Conservation (phyloP, 805 yeast species). For the Ogataea dorogensis region DNA sequence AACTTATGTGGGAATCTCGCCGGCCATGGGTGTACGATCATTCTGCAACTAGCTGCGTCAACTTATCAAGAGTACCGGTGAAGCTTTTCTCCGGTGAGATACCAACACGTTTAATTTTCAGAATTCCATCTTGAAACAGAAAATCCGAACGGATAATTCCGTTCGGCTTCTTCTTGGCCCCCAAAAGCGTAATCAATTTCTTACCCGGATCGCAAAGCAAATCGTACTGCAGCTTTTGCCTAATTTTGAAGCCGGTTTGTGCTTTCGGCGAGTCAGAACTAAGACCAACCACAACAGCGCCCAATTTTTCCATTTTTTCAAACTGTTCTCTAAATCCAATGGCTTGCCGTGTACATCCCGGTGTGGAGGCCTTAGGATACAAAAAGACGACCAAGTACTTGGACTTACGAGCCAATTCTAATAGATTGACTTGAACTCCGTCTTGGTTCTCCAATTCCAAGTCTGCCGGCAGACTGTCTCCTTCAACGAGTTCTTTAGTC, state of each 20-base stretch:
- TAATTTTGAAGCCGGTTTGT: constrained; percentile 71
- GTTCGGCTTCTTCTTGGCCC: constrained; percentile 74
- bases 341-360: constrained; percentile 96
- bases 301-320: constrained; percentile 45
- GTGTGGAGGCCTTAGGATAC: constrained; percentile 90
- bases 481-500: constrained; percentile 11
- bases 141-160: constrained; percentile 91
- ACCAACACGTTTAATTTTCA: constrained; percentile 50
- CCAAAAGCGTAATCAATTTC: constrained; percentile 67
- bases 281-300: constrained; percentile 70
- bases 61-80: constrained; percentile 55
- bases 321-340: constrained; percentile 77
- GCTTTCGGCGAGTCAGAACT: constrained; percentile 80
- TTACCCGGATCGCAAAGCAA: constrained; percentile 75
- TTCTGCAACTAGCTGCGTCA: constrained; percentile 38
- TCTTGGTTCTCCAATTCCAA: constrained; percentile 65
- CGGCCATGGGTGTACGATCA: too few relatives aligned
- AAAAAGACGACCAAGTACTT: constrained; percentile 60
- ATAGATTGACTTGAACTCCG: constrained; percentile 25
- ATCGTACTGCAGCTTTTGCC: constrained; percentile 70
- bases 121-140: constrained; percentile 77
- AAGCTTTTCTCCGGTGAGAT: constrained; percentile 62
- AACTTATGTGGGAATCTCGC: too few relatives aligned
- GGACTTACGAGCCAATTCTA: constrained; percentile 29
- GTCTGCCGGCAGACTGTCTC: constrained; percentile 34